These are phyloP conservation scores for Capillidium heterosporum DNA, from an alignment of 371 early-diverging fungal species.

Conservation along the genomic window DNA sequence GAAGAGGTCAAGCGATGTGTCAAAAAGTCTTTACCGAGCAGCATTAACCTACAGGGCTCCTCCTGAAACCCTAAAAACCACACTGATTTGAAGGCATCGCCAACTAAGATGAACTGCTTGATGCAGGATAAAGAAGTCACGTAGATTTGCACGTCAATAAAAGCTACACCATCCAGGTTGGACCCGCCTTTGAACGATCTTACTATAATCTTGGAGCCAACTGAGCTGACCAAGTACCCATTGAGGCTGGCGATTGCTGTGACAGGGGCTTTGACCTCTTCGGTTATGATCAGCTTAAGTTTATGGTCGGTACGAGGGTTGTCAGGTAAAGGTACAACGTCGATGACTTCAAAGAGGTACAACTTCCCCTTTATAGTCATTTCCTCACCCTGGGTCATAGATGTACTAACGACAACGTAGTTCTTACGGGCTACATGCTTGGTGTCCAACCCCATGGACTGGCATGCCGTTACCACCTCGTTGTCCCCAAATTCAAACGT, in stretches of 20 bases:
- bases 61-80: conserved; percentile 95
- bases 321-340: conserved; percentile 91
- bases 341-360: conserved; percentile 87
- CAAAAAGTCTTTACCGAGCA: conserved; percentile 81
- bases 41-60: conserved; percentile 74
- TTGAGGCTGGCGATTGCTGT: conserved; percentile 68
- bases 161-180: conserved; percentile 82
- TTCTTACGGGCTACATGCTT: conserved; percentile 67
- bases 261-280: conserved; percentile 92
- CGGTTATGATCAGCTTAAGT: conserved; percentile 63
- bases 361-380: conserved; percentile 75
- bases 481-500: conserved; percentile 52
- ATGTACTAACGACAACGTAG: conserved; percentile 84
- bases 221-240: conserved; percentile 77
- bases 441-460: conserved; percentile 66
- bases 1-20: conserved; percentile 40
- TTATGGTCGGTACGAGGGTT: conserved; percentile 89
- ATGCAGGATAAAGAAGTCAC: conserved; percentile 64
- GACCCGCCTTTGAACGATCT: conserved; percentile 82
- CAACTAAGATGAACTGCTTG: conserved; percentile 82
- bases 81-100: conserved; percentile 79
- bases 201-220: conserved; percentile 86
- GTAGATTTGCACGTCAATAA: conserved; percentile 87
- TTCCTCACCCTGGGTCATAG: conserved; percentile 83
- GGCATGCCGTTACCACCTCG: conserved; percentile 69